A percentile compares a stretch with the other conserved stretches of the same genome.
Evolutionary conservation across 805 yeast genomes (phyloP).

Genomic region (Nakazawaea ambrosiae): DNA sequence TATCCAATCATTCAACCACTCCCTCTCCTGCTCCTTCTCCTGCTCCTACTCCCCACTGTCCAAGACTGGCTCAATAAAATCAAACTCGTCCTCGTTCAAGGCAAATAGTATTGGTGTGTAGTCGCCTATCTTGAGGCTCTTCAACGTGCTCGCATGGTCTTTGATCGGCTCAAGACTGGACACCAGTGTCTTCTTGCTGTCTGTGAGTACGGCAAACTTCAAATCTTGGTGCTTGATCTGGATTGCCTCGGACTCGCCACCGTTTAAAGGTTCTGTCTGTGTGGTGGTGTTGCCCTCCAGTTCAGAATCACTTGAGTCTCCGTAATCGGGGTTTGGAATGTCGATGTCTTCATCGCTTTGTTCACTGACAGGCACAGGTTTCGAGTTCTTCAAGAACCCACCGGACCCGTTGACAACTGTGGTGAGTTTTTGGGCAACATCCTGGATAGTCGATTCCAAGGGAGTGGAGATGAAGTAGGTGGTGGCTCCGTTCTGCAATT

Average conservation of each 20-base stretch:
- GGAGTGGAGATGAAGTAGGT: constrained; percentile 25
- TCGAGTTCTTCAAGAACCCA: constrained; percentile 29
- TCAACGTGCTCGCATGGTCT: constrained; percentile 22
- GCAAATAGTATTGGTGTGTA: constrained; percentile 36
- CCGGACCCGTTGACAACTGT: constrained; percentile 39
- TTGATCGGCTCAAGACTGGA: constrained; percentile 15
- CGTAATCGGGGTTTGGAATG: constrained; percentile 32
- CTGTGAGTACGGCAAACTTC: constrained; percentile 29
- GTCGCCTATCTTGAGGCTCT: constrained; percentile 29
- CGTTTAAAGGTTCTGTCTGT: constrained; percentile 1
- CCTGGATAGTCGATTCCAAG: constrained; percentile 17
- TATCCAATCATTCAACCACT: too few relatives aligned
- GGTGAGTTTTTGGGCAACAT: constrained; percentile 24
- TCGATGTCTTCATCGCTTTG: constrained; percentile 24
- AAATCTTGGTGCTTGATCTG: constrained; percentile 20
- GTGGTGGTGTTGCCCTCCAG: constrained; percentile 10
- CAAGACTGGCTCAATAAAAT: constrained; percentile 15
- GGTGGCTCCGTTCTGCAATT: constrained; percentile 28
- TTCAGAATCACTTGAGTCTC: constrained; percentile 25
- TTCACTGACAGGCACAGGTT: constrained; percentile 20
- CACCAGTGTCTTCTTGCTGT: constrained; percentile 3
- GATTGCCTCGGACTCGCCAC: constrained; percentile 13
- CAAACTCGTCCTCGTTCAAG: constrained; percentile 29
- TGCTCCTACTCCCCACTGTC: too few relatives aligned
- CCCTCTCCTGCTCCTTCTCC: too few relatives aligned